phyloP scores from a whole-genome alignment of 768 basidiomycete genomes.

The Leccinum longicurvipes region DNA sequence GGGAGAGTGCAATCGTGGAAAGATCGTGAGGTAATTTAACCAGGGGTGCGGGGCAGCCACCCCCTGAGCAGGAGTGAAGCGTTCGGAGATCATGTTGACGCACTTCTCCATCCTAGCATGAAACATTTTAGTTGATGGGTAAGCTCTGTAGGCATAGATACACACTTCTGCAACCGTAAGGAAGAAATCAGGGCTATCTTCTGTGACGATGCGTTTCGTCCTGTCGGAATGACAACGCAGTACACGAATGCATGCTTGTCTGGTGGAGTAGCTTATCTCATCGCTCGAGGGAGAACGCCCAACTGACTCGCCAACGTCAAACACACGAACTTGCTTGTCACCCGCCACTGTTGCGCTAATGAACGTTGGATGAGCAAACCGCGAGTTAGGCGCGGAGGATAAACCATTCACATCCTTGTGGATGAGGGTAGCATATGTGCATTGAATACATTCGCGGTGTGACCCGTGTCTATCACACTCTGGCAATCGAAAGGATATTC shows the following conservation, averaged over 20 bases:
- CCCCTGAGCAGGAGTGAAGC: slow-evolving; percentile 55
- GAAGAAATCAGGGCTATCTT: slow-evolving; percentile 74
- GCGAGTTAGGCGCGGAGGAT: slow-evolving; percentile 11
- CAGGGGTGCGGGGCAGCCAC: slow-evolving; percentile 67
- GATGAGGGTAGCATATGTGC: slow-evolving; percentile 76
- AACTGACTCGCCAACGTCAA: slow-evolving; percentile 55
- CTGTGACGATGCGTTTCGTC: slow-evolving; percentile 77
- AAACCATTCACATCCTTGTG: slow-evolving; percentile 61
- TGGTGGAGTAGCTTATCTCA: slow-evolving; percentile 45
- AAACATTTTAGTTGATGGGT: slow-evolving; percentile 15
- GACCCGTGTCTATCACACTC: slow-evolving; percentile 73
- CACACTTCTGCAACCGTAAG: slow-evolving; percentile 76
- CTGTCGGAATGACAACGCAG: slow-evolving; percentile 69
- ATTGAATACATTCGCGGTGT: slow-evolving; percentile 83
- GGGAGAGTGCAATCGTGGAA: slow-evolving; percentile 71
- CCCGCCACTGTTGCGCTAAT: slow-evolving; percentile 68
- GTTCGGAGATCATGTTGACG: slow-evolving; percentile 83
- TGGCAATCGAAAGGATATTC: slow-evolving; percentile 66
- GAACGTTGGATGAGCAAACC: slow-evolving; percentile 5
- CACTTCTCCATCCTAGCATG: slow-evolving; percentile 73
- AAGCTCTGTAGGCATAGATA: neutral
- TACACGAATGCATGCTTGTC: slow-evolving; percentile 48
- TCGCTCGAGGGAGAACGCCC: slow-evolving; percentile 36
- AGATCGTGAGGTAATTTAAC: slow-evolving; percentile 62
- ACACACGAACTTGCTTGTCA: slow-evolving; percentile 74